These are phyloP conservation scores for Penicillium waksmanii DNA, from an alignment of 495 filamentous ascomycete genomes.

Conservation along the genomic window DNA sequence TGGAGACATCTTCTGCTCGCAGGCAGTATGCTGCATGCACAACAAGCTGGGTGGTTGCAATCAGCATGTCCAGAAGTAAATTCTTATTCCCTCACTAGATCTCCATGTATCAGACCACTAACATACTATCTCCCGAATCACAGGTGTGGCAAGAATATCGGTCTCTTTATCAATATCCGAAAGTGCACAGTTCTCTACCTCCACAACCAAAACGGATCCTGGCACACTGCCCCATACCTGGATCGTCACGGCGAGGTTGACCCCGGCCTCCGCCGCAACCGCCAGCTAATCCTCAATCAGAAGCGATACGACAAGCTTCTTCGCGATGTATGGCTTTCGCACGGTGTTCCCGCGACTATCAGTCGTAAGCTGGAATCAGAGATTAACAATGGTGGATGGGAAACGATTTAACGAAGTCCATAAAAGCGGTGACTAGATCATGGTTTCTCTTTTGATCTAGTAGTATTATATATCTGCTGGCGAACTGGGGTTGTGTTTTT, in stretches of 20 bases:
- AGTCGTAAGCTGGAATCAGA: conserved; percentile 88
- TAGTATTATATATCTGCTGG: neutral
- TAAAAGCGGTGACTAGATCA: conserved; percentile 4
- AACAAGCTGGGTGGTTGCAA: conserved; percentile 80
- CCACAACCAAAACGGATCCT: conserved; percentile 80
- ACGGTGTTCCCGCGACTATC: conserved; percentile 86
- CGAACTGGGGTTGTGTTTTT: neutral
- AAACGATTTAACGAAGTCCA: conserved; percentile 66
- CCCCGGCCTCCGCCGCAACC: conserved; percentile 74
- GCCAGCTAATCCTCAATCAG: conserved; percentile 90
- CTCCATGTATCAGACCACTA: neutral
- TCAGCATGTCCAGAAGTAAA: conserved; percentile 85
- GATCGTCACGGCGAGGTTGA: conserved; percentile 95
- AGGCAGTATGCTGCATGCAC: conserved; percentile 86
- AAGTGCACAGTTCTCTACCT: conserved; percentile 90
- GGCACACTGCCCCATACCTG: conserved; percentile 86
- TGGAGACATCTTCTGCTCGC: conserved; percentile 92
- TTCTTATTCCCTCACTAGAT: conserved; percentile 20
- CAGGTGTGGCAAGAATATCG: conserved; percentile 86
- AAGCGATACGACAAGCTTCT: conserved; percentile 88
- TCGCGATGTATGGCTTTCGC: conserved; percentile 83
- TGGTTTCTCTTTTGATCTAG: neutral
- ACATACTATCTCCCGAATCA: conserved; percentile 12
- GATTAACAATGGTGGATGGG: conserved; percentile 96
- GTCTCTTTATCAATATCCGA: conserved; percentile 92